Base-by-base conservation (phyloP, 805 yeast genomes). In the Diddensiella caesifluorescens region DNA sequence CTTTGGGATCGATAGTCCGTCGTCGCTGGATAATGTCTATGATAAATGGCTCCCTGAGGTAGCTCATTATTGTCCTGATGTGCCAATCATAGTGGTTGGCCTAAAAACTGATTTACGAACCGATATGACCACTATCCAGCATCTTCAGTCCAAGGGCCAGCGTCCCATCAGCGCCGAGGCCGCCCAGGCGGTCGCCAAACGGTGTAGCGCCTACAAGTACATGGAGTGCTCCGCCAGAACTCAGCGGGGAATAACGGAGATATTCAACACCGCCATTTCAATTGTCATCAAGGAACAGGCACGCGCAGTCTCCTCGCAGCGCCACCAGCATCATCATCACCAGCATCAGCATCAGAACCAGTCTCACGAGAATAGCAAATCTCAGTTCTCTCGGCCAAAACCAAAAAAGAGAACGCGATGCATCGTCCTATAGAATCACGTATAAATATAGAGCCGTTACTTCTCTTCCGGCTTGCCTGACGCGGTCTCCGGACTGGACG, bases 31-130 rank as follows among this genome's bases (percentile, higher is more conserved):
- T 38, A 87, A 83, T 56, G 83, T 85, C 9, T 72, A 71, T 46
- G 94, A 86, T 49, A 75, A 74, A 46, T 89, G 97, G 97, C 75
- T 75, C 30, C 95, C 95, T 1, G 97, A 89, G 58, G 83, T 85
- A 1, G 66, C 70, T 45, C 88, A 83, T 55, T 86, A 82, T 58
- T 86, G 95, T 57, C 88, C 89, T 2, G 82, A 77, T 2, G 72
- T 80, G 2, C 95, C 95, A 1, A 73, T 81, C 13, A 60, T 87
- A 21, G 64, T 90, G 26, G 87, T 86, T n/a, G 96, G 95, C 1
- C 72, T 90, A 25, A 87, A 89, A 55, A 62, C 78, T 3, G 97
- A 89, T 60, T 64, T 83, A 44, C 57, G 66, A 34, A 21, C 48
- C 9, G 57, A 55, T 35, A 38, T 48, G 15, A 38, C 51, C 2